Evolutionary conservation across 352 stramenopile genomes (phyloP), one percentile per base, ranked within the genome.

Genomic region (Elongisporangium prolatum): DNA sequence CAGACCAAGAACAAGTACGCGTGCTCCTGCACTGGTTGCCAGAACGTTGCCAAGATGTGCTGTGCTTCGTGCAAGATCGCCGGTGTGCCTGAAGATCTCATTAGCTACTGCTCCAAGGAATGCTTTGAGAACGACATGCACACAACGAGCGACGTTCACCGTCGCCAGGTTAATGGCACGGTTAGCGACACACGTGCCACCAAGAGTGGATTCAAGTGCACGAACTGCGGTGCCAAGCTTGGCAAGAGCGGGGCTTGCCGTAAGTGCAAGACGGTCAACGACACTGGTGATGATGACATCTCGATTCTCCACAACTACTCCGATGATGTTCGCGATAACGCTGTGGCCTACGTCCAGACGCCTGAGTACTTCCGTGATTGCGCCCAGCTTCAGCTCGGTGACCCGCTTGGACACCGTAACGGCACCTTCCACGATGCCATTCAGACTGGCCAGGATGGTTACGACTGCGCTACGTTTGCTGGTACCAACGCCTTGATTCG

Each of bases 341-440:
- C 80, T 0, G 84, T 93, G 1, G 84, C 69, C 37, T 93, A 89
- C 59, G 84, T 93, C 22, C 81, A 93, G 53, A 93, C 84, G 2
- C 84, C 80, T 3, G 82, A 94, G 63, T 92, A 94, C 69, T 94
- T 94, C 61, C 80, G 80, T 25, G 84, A 94, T 64, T 92, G 80
- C 66, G 68, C 89, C 18, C 84, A 94, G 65, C 69, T 94, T 18
- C 84, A 91, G 63, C 86, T 94, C 24, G 84, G 82, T 47, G 84
- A 94, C 53, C 84, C 84, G 34, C 71, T 91, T 48, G 84, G 84
- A 17, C 84, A 94, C 62, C 84, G 84, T 64, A 92, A 92, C 51
- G 50, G 77, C 5, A 91, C 84, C 11, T 94, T 94, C 68, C 92
- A 91, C 69, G 84, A 94, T 72, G 79, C 84, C 20, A 89, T 90